Base-by-base conservation (phyloP, 345 rosid genomes). In the Arabidopsis arenosa region DNA sequence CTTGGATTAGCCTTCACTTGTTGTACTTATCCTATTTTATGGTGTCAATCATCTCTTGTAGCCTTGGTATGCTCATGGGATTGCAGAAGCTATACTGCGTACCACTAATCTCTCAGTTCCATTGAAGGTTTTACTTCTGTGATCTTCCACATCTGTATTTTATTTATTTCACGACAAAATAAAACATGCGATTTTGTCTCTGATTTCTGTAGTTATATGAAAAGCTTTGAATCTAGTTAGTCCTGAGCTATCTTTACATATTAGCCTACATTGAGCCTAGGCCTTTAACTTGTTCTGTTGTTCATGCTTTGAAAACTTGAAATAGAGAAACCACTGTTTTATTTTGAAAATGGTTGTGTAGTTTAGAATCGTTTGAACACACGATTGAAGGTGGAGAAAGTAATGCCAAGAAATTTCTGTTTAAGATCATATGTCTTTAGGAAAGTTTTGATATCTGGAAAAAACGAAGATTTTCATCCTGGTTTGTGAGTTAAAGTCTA, bases 51-150 rank as follows among this genome's bases (percentile, higher is more conserved):
- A 30, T 48, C 63, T 56, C 58, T 83, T 84, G 80, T 43, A 95
- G 97, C 97, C 97, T 67, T 95, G 99, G 97, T 95, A 95, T 83
- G 97, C 99, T 79, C 96, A 95, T 76, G 99, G 97, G 57, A 89
- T 95, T 30, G 98, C 97, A 63, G 97, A 89, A 83, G 99, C 99
- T 68, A 92, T 92, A 77, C 62, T 95, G 80, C 93, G 97, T 0
- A 90, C 99, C 32, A 81, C 99, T 66, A 87, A 92, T 76, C 87
- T 95, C 80, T 86, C 97, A 15, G 87, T 89, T 80, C 98, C 99
- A 18, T 80, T 95, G 54, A 88, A 89, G 82, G 99, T 92, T 72
- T 18, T 73, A 85, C 48, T 43, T 62, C 52, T 57, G 2, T 76
- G 66, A 8, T 43, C 35, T 15, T 69, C 7, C 37, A n/a, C 43